Conservation (phyloP, 257 asterid genomes). For the Solanum lignicaule region DNA sequence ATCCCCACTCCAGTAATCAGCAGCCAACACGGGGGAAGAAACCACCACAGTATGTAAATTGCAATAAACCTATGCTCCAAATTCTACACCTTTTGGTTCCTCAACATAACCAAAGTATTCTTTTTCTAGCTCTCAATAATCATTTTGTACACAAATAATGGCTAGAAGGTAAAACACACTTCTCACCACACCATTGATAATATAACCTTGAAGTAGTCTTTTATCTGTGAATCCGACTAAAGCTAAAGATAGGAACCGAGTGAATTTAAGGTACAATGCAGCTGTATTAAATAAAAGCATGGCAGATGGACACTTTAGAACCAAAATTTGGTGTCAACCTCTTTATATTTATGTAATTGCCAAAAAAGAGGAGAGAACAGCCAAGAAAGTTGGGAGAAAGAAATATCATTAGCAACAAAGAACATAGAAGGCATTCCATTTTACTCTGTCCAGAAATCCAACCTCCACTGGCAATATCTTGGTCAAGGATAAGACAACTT, state of each 20-base stretch:
- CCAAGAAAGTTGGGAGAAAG: neutral
- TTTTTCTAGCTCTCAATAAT: neutral
- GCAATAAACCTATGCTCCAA: neutral
- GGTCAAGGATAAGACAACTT: neutral
- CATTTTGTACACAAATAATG: neutral
- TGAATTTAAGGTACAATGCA: neutral
- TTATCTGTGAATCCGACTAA: neutral
- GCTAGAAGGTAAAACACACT: neutral
- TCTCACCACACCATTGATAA: neutral
- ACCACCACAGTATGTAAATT: neutral
- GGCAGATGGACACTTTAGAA: neutral
- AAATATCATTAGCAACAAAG: conserved; percentile 8
- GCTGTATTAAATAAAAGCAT: neutral
- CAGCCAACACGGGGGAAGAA: neutral
- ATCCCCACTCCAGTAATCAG: neutral
- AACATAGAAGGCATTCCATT: conserved; percentile 7
- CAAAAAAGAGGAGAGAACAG: neutral
- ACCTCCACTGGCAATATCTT: conserved; percentile 11
- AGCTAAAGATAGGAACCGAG: neutral
- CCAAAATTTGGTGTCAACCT: conserved; percentile 17
- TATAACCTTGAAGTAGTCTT: neutral
- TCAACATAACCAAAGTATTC: neutral
- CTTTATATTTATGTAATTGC: conserved; percentile 7
- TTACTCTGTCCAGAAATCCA: conserved; percentile 10
- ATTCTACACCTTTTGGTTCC: neutral